A percentile compares a stretch with the other conserved stretches of the same genome.
These are phyloP conservation scores for Dryas octopetala DNA, from an alignment of 306 rosid species.

Conservation along the genomic window DNA sequence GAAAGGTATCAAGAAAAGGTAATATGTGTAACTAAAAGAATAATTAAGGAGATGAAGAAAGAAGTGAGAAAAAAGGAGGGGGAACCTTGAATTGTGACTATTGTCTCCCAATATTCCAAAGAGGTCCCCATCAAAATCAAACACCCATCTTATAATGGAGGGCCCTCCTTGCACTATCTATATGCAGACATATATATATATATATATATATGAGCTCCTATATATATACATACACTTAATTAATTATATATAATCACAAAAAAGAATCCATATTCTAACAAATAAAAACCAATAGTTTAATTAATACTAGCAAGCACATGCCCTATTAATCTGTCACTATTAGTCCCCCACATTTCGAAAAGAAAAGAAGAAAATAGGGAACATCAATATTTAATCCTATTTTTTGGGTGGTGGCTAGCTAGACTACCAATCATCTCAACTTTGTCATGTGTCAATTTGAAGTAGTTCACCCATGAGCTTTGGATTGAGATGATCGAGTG, in stretches of 20 bases:
- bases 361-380: neutral
- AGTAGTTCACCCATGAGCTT: no score
- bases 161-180: constrained; percentile 47
- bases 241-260: no score
- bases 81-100: constrained; percentile 59
- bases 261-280: neutral
- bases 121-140: constrained; percentile 63
- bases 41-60: constrained; percentile 29
- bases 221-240: no score
- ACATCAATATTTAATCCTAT: neutral
- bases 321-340: no score
- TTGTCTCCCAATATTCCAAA: constrained; percentile 87
- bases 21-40: constrained; percentile 46
- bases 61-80: constrained; percentile 37
- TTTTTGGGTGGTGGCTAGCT: no score
- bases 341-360: neutral
- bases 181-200: neutral
- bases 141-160: constrained; percentile 41
- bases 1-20: constrained; percentile 60
- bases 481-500: no score
- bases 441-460: no score
- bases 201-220: no score
- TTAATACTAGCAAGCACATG: neutral
- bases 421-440: no score
- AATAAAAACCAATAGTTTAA: neutral